Conservation (phyloP, 768 basidiomycete genomes). For the Cantharellus cinnabarinus region DNA sequence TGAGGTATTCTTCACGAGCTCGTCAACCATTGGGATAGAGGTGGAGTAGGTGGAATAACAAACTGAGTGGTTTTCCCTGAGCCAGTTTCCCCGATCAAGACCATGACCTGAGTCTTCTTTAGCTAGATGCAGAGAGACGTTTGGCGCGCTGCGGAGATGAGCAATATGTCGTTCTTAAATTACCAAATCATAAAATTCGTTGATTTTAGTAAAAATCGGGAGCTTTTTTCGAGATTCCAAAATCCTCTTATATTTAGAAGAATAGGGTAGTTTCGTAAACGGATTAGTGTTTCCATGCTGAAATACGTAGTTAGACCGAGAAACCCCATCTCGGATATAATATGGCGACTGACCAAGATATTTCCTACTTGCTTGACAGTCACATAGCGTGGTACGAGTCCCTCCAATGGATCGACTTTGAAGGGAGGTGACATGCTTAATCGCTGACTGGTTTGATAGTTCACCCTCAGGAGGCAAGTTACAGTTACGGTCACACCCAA, state of each 20-base stretch:
- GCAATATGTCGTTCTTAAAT: conserved; percentile 15
- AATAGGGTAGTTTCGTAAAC: conserved; percentile 65
- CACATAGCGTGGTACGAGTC: conserved; percentile 52
- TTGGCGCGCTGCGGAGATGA: conserved; percentile 10
- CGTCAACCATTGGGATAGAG: not conserved
- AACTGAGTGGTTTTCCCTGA: conserved; percentile 93
- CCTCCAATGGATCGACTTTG: conserved; percentile 42
- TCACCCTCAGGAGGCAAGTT: too few relatives aligned
- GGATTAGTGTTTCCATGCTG: conserved; percentile 72
- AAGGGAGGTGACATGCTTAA: conserved; percentile 21
- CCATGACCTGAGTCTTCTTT: conserved; percentile 60
- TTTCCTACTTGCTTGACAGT: conserved; percentile 40
- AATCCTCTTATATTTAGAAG: conserved; percentile 69
- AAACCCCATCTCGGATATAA: not conserved
- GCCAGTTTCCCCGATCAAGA: conserved; percentile 88
- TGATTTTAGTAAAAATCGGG: conserved; percentile 84
- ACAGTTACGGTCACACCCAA: too few relatives aligned
- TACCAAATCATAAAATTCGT: conserved; percentile 77
- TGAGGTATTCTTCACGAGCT: conserved; percentile 60
- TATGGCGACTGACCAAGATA: conserved; percentile 40
- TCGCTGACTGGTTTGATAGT: conserved; percentile 10
- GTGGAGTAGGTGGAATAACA: conserved; percentile 13
- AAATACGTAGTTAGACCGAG: not conserved
- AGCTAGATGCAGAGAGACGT: conserved; percentile 28
- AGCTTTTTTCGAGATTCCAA: conserved; percentile 67